Conservation (phyloP, 805 yeast species). For the Candida endomychidarum region DNA sequence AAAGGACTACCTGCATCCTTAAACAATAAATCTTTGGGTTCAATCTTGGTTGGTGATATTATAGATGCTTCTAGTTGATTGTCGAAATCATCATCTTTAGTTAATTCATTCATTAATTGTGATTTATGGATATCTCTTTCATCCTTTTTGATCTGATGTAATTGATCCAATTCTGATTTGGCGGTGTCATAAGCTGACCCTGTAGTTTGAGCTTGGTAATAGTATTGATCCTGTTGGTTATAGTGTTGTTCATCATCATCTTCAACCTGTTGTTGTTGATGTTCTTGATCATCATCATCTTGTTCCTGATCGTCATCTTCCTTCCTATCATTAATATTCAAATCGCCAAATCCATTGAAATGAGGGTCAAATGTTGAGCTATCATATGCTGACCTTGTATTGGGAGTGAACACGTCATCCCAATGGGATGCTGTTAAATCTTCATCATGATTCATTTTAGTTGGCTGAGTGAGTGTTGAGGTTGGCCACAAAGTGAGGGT, state of each 20-base stretch:
- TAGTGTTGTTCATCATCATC: slow-evolving; percentile 1
- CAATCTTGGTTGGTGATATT: slow-evolving; percentile 18
- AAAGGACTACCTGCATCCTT: slow-evolving; percentile 23
- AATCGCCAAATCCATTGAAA: slow-evolving; percentile 21
- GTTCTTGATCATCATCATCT: slow-evolving; percentile 7
- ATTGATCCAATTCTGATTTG: slow-evolving; percentile 21
- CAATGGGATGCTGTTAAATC: slow-evolving; percentile 57
- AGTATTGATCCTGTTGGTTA: too few relatives aligned
- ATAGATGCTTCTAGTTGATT: slow-evolving; percentile 40
- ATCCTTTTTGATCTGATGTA: slow-evolving; percentile 34
- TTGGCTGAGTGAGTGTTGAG: slow-evolving; percentile 2
- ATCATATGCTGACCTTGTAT: slow-evolving; percentile 17
- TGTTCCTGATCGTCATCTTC: slow-evolving; percentile 16
- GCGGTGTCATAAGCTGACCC: slow-evolving; percentile 16
- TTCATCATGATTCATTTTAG: slow-evolving; percentile 40
- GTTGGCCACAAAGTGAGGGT: too few relatives aligned
- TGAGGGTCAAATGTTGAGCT: slow-evolving; percentile 13
- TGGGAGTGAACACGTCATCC: slow-evolving; percentile 55
- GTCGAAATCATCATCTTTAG: slow-evolving; percentile 31
- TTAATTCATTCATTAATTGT: slow-evolving; percentile 43
- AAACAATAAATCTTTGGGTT: slow-evolving; percentile 30
- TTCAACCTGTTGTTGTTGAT: too few relatives aligned
- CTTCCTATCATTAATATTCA: slow-evolving; percentile 18
- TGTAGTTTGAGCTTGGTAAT: neutral
- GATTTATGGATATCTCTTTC: slow-evolving; percentile 30